Evolutionary conservation across 108 stramenopile species (phyloP), one percentile per base, ranked within the genome.

Genomic region (Cyclotella atomus): DNA sequence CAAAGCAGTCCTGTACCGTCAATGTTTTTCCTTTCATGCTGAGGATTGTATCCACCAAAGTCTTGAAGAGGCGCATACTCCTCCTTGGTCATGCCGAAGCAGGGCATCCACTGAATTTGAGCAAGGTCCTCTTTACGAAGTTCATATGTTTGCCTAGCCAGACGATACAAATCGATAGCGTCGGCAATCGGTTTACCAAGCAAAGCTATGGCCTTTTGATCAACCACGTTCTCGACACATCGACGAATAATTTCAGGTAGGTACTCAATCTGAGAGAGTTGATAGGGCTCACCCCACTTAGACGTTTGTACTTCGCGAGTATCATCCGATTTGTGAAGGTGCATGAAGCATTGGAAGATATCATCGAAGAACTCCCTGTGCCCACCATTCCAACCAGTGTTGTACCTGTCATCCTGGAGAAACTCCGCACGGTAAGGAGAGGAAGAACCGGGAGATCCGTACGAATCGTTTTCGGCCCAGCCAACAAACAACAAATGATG

Each of bases 401-500:
- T 17, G 23, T 5, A n/a, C 7, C 10, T 24, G 6, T 33, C 46
- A 57, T 41, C 53, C 7, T 27, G 34, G 14, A 70, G 29, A 9
- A 70, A 59, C 2, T 23, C 33, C 3, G 19, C 6, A 10, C 61
- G 71, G 46, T 49, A 72, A 21, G 71, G 71, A 17, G 71, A 63
- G 7, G 10, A 16, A 5, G 71, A 25, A 17, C 71, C 71, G 50
- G 71, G 71, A 14, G 41, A 46, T 24, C 9, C 8, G 20, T 49
- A 63, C 2, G 41, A 47, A 36, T 62, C 71, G 21, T 45, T 50
- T 8, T 62, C 52, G 2, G 71, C 71, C 71, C 71, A 72, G 7
- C 71, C 71, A 61, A 46, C 30, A 32, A 72, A 72, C 32, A 72
- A 27, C 30, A 72, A 44, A 35, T 72, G 59, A 34, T 72, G 71